phyloP scores from a whole-genome alignment of 176 grass and related monocot genomes.

The Carex kokanica region DNA sequence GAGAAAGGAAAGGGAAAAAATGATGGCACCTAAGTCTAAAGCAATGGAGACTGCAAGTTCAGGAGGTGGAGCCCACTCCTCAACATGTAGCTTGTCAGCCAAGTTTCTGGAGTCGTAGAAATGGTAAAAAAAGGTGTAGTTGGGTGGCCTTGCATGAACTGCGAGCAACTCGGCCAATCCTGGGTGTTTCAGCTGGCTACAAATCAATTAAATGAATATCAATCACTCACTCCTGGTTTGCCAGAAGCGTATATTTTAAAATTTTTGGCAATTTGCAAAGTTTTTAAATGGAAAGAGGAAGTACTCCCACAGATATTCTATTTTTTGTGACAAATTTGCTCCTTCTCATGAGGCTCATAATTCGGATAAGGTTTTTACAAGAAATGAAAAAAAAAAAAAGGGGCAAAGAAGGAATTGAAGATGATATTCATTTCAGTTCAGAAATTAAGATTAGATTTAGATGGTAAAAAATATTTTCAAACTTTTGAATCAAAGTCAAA shows the following conservation, averaged over 20 bases:
- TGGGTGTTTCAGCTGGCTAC: slow-evolving; percentile 71
- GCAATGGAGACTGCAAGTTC: slow-evolving; percentile 64
- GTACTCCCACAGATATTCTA: neutral
- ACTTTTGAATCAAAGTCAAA: neutral
- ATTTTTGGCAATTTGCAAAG: neutral
- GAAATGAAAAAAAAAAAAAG: neutral
- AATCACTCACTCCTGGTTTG: neutral
- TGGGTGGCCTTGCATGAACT: slow-evolving; percentile 77
- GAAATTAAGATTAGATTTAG: neutral
- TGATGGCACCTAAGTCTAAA: slow-evolving; percentile 56
- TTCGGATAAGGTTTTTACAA: neutral
- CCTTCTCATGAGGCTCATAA: neutral
- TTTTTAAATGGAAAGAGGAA: neutral
- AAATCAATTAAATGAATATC: slow-evolving; percentile 18
- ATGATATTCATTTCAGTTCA: neutral
- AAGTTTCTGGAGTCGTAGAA: slow-evolving; percentile 83
- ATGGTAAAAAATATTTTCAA: neutral
- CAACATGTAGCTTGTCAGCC: slow-evolving; percentile 70
- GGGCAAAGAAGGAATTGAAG: neutral
- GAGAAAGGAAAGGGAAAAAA: neutral
- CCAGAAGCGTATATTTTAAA: neutral
- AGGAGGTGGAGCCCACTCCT: slow-evolving; percentile 69
- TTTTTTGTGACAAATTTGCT: too few relatives aligned
- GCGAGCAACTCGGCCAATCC: slow-evolving; percentile 69
- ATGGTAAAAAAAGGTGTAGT: slow-evolving; percentile 87